These are phyloP conservation scores for Rhizophagus sp. DNA, from an alignment of 192 early-diverging fungal species.

Conservation along the genomic window DNA sequence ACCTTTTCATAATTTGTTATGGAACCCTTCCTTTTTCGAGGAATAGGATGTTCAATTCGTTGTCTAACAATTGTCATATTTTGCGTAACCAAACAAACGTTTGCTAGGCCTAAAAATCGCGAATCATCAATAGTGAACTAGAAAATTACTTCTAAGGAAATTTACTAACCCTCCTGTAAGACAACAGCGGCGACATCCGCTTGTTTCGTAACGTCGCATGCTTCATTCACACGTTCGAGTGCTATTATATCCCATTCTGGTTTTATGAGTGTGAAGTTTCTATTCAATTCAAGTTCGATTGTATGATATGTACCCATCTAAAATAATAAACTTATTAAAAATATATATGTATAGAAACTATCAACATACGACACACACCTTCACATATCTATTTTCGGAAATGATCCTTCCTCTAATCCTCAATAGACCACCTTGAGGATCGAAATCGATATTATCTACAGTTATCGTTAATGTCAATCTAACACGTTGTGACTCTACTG, in stretches of 20 bases:
- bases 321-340: background rate
- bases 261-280: conserved; percentile 86
- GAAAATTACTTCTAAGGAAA: background rate
- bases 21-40: conserved; percentile 90
- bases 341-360: background rate
- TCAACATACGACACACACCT: conserved; percentile 49
- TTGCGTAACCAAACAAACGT: conserved; percentile 89
- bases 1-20: conserved; percentile 90
- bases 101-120: conserved; percentile 73
- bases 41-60: conserved; percentile 87
- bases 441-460: conserved; percentile 88
- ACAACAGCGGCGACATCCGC: conserved; percentile 94
- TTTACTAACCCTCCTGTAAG: conserved; percentile 64
- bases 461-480: conserved; percentile 80
- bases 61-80: conserved; percentile 96
- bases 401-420: conserved; percentile 87
- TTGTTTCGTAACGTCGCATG: conserved; percentile 85
- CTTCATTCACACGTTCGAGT: conserved; percentile 83
- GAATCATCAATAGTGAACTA: background rate
- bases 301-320: conserved; percentile 93
- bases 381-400: conserved; percentile 86
- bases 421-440: conserved; percentile 81
- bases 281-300: conserved; percentile 88
- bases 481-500: conserved; percentile 79
- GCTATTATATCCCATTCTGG: conserved; percentile 93